phyloP scores from a whole-genome alignment of 805 yeast species.

The Yamadazyma sp. region DNA sequence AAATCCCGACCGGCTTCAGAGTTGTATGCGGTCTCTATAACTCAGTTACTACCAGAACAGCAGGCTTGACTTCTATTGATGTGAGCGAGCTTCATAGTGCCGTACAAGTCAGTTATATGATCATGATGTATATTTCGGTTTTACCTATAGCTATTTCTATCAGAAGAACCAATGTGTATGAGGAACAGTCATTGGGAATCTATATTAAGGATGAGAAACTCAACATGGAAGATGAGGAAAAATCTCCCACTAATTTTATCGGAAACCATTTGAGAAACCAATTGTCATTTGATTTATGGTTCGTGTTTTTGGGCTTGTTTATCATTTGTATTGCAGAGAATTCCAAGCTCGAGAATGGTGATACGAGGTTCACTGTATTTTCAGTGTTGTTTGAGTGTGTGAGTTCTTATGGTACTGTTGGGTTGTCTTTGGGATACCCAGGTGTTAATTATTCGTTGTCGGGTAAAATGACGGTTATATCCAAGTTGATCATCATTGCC shows the following conservation, averaged over 20 bases:
- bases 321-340: slow-evolving; percentile 87
- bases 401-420: slow-evolving; percentile 96
- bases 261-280: slow-evolving; percentile 90
- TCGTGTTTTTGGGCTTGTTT: slow-evolving; percentile 79
- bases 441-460: slow-evolving; percentile 65
- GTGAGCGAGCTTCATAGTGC: slow-evolving; percentile 78
- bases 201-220: slow-evolving; percentile 44
- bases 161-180: slow-evolving; percentile 96
- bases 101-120: slow-evolving; percentile 86
- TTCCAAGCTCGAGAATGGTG: slow-evolving; percentile 46
- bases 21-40: slow-evolving; percentile 84
- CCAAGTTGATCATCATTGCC: slow-evolving; percentile 82
- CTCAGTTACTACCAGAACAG: slow-evolving; percentile 90
- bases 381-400: slow-evolving; percentile 81
- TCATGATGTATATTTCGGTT: slow-evolving; percentile 98
- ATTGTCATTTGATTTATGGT: slow-evolving; percentile 94
- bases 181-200: slow-evolving; percentile 95
- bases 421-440: slow-evolving; percentile 84
- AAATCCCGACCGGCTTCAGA: slow-evolving; percentile 63
- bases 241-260: slow-evolving; percentile 59
- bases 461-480: slow-evolving; percentile 66
- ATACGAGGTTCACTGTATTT: slow-evolving; percentile 61
- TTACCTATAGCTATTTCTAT: slow-evolving; percentile 94
- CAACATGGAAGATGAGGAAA: slow-evolving; percentile 34
- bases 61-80: slow-evolving; percentile 80